Evolutionary conservation across 78 protist genomes (phyloP), one percentile per base, ranked within the genome.

Genomic region (Protostelium mycophagum): DNA sequence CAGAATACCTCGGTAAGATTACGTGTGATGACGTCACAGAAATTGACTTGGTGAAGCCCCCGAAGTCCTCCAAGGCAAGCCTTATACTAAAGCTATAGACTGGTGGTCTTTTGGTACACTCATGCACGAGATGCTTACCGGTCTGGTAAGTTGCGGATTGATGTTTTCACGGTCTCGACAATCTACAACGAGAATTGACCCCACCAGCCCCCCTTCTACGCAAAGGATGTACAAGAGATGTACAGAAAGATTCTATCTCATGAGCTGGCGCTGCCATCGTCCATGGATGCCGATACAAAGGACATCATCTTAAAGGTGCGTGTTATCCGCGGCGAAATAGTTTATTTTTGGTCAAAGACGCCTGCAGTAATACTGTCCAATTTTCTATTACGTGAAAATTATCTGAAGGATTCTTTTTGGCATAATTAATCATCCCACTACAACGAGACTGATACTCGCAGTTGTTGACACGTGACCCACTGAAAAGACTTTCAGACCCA

Each of bases 61-160:
- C 34, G 98, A 97, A 38, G 95, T 97, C 28, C 88, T 98, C 1
- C 85, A 86, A 63, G 91, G 96, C 29, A 88, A 93, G 83, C 98
- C 97, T 34, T 93, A 97, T 89, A 96, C 95, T 38, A 92, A 90
- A 63, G 91, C 96, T 1, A 98, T 97, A 29, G 99, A 98, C 83
- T 98, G 99, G 99, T 98, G 99, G 99, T 25, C 89, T 36, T 86
- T 98, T 25, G 99, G 99, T 38, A 94, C 97, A 0, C 92, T 97
- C n/a, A 36, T 96, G 5, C 97, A 86, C 91, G 99, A 97, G 85
- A 97, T 97, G 98, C 95, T 97, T 35, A 95, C 94, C 38, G 98
- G 98, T 88, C 86, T 94, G 63, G 51, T 90, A n/a, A 36, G 36
- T 39, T 39, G 16, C 10, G 1, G 35, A 23, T n/a, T 31, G 36